Conservation (phyloP, 352 stramenopile genomes). For the Globisporangium barbulae region DNA sequence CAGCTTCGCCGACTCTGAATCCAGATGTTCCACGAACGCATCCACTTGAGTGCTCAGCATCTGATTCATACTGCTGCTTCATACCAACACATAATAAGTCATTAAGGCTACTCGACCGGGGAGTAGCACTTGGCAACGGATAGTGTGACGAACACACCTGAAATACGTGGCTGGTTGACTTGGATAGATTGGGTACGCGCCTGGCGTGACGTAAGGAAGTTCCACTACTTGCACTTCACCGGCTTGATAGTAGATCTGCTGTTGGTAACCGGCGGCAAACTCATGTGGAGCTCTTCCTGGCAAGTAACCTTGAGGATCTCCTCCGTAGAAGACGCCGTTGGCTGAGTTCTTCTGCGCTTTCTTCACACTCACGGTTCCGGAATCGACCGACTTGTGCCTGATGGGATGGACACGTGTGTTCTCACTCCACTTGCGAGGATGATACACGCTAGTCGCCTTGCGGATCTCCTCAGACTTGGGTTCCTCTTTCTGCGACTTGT, state of each 20-base stretch:
- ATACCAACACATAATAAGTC: neutral
- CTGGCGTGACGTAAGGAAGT: neutral
- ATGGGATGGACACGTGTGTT: neutral
- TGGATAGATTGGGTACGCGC: conserved; percentile 19
- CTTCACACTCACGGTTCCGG: neutral
- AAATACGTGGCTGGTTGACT: conserved; percentile 14
- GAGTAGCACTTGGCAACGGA: neutral
- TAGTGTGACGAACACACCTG: neutral
- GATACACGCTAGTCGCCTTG: neutral
- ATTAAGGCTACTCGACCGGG: neutral
- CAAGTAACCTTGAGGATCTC: neutral
- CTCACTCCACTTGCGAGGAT: neutral
- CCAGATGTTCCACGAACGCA: conserved; percentile 47
- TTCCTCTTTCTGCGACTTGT: neutral
- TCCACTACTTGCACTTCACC: neutral
- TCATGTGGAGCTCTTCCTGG: neutral
- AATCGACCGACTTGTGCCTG: neutral
- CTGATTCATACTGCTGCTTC: conserved; percentile 6
- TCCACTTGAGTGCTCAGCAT: conserved; percentile 51
- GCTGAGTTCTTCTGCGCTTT: neutral
- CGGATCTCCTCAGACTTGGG: neutral
- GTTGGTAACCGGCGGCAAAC: neutral
- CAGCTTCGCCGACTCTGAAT: conserved; percentile 35
- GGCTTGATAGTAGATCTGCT: conserved; percentile 8
- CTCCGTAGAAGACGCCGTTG: neutral